Conservation (phyloP, 192 early-diverging fungal genomes). For the Entrophospora sp. region DNA sequence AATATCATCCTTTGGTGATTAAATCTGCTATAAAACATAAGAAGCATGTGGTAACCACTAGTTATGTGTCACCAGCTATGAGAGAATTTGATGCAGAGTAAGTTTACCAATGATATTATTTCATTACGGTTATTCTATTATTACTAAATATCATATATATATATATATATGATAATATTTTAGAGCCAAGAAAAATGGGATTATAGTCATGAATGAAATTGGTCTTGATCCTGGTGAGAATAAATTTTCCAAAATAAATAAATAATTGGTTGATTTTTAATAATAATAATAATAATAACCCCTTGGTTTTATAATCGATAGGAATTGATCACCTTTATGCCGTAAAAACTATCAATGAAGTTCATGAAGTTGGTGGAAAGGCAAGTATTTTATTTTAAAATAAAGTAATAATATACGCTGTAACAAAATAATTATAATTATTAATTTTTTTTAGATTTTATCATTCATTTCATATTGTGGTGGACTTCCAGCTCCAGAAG, state of each 20-base stretch:
- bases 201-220: conserved; percentile 96
- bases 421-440: conserved; percentile 34
- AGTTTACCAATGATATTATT: conserved; percentile 24
- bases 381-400: conserved; percentile 20
- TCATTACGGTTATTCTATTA: neutral
- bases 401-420: neutral
- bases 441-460: too few relatives aligned
- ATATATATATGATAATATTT: neutral
- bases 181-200: conserved; percentile 74
- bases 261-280: too few relatives aligned
- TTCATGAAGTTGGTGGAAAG: conserved; percentile 72
- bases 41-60: conserved; percentile 93
- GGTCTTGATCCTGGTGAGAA: conserved; percentile 84
- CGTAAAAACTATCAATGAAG: conserved; percentile 85
- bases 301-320: too few relatives aligned
- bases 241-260: too few relatives aligned
- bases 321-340: conserved; percentile 95
- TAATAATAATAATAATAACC: too few relatives aligned
- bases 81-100: conserved; percentile 74
- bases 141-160: too few relatives aligned
- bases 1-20: conserved; percentile 82
- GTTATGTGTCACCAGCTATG: conserved; percentile 94
- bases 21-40: conserved; percentile 81
- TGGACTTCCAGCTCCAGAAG: conserved; percentile 94
- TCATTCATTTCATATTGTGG: conserved; percentile 95